Evolutionary conservation across 2,329 filamentous ascomycete species (phyloP), one percentile per base, ranked within the genome.

Genomic region (Alternaria longipes): DNA sequence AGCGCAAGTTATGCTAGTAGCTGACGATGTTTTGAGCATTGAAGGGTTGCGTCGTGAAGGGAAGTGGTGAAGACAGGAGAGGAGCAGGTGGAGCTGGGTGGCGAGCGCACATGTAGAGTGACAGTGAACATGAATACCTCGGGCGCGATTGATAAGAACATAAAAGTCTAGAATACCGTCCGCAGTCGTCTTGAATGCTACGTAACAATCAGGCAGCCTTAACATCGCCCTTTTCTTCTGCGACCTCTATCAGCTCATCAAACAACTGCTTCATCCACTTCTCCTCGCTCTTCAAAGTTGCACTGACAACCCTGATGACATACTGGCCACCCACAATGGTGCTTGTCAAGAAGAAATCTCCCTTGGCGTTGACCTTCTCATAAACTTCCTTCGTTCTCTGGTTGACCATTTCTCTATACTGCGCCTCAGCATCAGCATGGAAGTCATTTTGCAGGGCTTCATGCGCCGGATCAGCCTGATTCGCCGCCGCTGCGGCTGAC

Each of bases 341-440:
- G 42, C 89, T 90, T 0, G 93, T 97, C 24, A 97, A 81, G 79
- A 92, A 97, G 57, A 97, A 91, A 77, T 92, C 88, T 1, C 92
- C 92, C 8, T 86, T 82, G 3, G 83, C 82, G 70, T 96, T 94
- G 28, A 97, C 85, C 24, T 83, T 78, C 71, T 95, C 91, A 70
- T 92, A 94, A 12, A 97, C 86, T 56, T 85, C 84, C 78, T 90
- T 90, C 0, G 93, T 96, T 11, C 91, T 73, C 20, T 79, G 81
- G 68, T 95, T 93, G 12, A 86, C 84, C 60, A 85, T 83, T 56
- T 87, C 84, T 26, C 83, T 75, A n/a, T 79, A 77, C 61, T 79
- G 70, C 12, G 78, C 76, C 22, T 76, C 73, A 0, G 74, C 79
- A 52, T 79, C 73, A 0, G 72, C 65, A 54, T 64, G 74, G 54